Base-by-base conservation (phyloP, 768 basidiomycete species). In the Antrodiella citrinella region DNA sequence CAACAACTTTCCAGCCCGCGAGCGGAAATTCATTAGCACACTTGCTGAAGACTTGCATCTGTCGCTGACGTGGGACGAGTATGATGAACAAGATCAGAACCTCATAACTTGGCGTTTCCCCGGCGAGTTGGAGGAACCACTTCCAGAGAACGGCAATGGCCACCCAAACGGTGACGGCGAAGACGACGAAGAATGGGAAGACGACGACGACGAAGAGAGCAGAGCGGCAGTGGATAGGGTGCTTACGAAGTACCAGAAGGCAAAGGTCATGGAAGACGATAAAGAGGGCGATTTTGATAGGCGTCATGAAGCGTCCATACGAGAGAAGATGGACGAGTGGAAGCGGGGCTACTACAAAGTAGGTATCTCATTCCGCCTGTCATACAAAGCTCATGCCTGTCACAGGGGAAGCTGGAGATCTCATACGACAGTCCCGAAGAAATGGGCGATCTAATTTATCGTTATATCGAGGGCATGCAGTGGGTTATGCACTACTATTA, bases 401-500 rank as follows among this genome's bases (percentile, higher is more conserved):
- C 35, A 26, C 51, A 95, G 91, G 87, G 81, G 26, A 99, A 99
- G 67, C 69, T 99, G 46, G 82, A 85, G 53, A 82, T 97, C 51
- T 82, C 82, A 7, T 88, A 78, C 54, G 77, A 87, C 53, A 67
- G 86, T 57, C 75, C 81, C 4, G 72, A 84, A 54, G 73, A 79
- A 46, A 80, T 93, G 74, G 72, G 76, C 21, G 72, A 81, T 44
- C 71, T 99, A 48, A 74, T 80, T 11, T 93, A 76, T 61, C 78
- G 81, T 51, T 99, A 96, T 64, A 78, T 90, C 15, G 91, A 98
- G 63, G 96, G 96, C 1, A 68, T 99, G 54, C 96, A 99, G 62
- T 98, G 95, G 96, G 92, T 98, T 25, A 89, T 99, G 86, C 88
- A 92, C 62, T 99, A 99, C 66, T 99, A 99, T 65, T 98, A 97